Percentiles rank a stretch among this genome's conserved stretches.
phyloP scores from a whole-genome alignment of 2,329 filamentous ascomycete genomes.

The Elsinoe australis region DNA sequence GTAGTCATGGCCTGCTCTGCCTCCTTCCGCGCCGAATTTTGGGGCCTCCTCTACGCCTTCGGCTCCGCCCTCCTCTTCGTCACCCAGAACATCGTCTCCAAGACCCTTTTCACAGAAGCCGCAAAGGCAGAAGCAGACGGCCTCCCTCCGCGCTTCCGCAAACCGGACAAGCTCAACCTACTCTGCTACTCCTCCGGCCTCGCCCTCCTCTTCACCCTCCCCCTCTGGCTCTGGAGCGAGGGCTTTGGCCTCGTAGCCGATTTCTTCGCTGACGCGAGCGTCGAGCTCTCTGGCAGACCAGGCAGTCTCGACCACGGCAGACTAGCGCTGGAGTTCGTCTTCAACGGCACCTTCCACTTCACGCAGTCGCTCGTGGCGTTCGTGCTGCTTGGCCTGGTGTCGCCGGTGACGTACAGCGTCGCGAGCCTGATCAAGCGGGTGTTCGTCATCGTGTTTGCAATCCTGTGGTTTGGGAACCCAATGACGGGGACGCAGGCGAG shows the following conservation, averaged over 20 bases:
- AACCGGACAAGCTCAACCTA: conserved; percentile 93
- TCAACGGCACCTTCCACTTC: conserved; percentile 96
- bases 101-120: conserved; percentile 93
- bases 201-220: conserved; percentile 78
- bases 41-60: conserved; percentile 84
- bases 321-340: conserved; percentile 74
- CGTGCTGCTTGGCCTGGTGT: conserved; percentile 82
- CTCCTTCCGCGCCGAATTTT: conserved; percentile 65
- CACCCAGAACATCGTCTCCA: conserved; percentile 97
- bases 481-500: conserved; percentile 76
- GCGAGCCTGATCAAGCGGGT: conserved; percentile 94
- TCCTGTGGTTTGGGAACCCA: conserved; percentile 89
- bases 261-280: conserved; percentile 70
- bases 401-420: conserved; percentile 93
- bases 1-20: conserved; percentile 94
- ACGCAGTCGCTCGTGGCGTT: conserved; percentile 94
- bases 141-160: conserved; percentile 56
- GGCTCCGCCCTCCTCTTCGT: conserved; percentile 91
- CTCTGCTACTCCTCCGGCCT: conserved; percentile 94
- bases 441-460: conserved; percentile 89
- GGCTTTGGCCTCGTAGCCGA: conserved; percentile 70
- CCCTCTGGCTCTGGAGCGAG: conserved; percentile 90
- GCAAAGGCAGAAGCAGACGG: conserved; percentile 72
- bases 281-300: conserved; percentile 68
- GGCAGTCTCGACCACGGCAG: conserved; percentile 59